A percentile compares a stretch with the other conserved stretches of the same genome.
Evolutionary conservation across 768 basidiomycete species (phyloP).

Genomic region (Leccinum arenicola): DNA sequence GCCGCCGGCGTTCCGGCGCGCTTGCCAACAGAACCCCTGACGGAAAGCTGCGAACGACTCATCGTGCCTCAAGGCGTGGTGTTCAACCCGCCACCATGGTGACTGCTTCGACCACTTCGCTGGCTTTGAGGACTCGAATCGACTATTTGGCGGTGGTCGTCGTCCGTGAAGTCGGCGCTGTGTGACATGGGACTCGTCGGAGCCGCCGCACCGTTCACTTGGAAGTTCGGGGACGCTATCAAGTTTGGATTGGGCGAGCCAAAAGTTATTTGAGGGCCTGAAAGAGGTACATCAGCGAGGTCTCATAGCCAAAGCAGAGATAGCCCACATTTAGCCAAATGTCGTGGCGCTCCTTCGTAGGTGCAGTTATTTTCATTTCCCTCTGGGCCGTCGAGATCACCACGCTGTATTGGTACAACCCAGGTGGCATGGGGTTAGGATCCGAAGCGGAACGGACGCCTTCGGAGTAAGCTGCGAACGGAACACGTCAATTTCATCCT

Average conservation of each 20-base stretch:
- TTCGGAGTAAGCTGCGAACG: slow-evolving; percentile 79
- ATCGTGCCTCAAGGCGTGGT: slow-evolving; percentile 75
- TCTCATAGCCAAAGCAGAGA: slow-evolving; percentile 5
- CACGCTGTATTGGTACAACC: slow-evolving; percentile 89
- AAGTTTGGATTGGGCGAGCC: slow-evolving; percentile 56
- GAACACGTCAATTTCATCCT: slow-evolving; percentile 1
- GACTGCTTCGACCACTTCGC: slow-evolving; percentile 60
- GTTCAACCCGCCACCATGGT: slow-evolving; percentile 62
- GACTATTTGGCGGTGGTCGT: slow-evolving; percentile 45
- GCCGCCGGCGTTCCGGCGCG: slow-evolving; percentile 88
- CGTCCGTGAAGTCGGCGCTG: slow-evolving; percentile 45
- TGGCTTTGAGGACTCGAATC: slow-evolving; percentile 72
- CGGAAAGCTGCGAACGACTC: slow-evolving; percentile 76
- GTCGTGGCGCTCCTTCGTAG: slow-evolving; percentile 74
- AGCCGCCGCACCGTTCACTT: slow-evolving; percentile 33
- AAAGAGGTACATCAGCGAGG: slow-evolving; percentile 6
- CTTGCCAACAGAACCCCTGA: slow-evolving; percentile 72
- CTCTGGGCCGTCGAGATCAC: slow-evolving; percentile 89
- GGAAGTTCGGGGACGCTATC: slow-evolving; percentile 26
- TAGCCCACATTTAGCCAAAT: slow-evolving; percentile 87
- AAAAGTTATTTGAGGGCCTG: slow-evolving; percentile 92
- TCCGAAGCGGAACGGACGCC: slow-evolving; percentile 90
- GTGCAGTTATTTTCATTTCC: slow-evolving; percentile 98
- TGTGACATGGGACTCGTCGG: slow-evolving; percentile 50
- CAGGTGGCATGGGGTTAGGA: slow-evolving; percentile 94